Evolutionary conservation across 495 filamentous ascomycete genomes (phyloP).

Genomic region (Halenospora varia): DNA sequence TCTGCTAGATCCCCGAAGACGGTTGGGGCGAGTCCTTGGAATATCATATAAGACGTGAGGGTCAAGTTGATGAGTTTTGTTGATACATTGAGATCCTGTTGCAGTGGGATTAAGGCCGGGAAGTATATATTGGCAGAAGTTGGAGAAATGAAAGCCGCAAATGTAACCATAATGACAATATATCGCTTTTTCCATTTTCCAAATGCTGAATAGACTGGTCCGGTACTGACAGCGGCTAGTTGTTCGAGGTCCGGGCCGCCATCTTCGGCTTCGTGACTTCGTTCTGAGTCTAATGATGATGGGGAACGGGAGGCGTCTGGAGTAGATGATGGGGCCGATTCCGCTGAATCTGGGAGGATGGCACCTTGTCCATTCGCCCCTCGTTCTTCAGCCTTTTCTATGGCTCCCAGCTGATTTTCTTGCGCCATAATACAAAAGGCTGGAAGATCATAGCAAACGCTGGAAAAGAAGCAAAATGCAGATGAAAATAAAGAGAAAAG

Average conservation of each 20-base stretch:
- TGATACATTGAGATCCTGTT: slow-evolving; percentile 51
- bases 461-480: neutral
- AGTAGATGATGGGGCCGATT: neutral
- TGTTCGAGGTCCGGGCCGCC: slow-evolving; percentile 17
- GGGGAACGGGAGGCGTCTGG: neutral
- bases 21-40: slow-evolving; percentile 56
- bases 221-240: slow-evolving; percentile 15
- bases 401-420: slow-evolving; percentile 11
- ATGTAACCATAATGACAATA: slow-evolving; percentile 53
- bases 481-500: slow-evolving; percentile 3
- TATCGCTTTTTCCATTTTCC: slow-evolving; percentile 29
- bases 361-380: slow-evolving; percentile 10
- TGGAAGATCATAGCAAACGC: slow-evolving; percentile 1
- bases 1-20: slow-evolving; percentile 60
- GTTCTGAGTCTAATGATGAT: neutral
- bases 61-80: slow-evolving; percentile 63
- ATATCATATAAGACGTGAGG: slow-evolving; percentile 61
- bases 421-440: slow-evolving; percentile 12
- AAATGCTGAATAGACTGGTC: slow-evolving; percentile 24
- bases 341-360: slow-evolving; percentile 2
- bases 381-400: slow-evolving; percentile 17
- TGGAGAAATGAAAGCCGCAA: slow-evolving; percentile 65
- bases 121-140: slow-evolving; percentile 80
- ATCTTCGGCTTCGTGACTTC: slow-evolving; percentile 7
- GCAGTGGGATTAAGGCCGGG: slow-evolving; percentile 59